A percentile compares a stretch with the other conserved stretches of the same genome.
These are phyloP conservation scores for Entelexis paramagnoliae DNA, from an alignment of 1,139 yeast genomes.

Conservation along the genomic window DNA sequence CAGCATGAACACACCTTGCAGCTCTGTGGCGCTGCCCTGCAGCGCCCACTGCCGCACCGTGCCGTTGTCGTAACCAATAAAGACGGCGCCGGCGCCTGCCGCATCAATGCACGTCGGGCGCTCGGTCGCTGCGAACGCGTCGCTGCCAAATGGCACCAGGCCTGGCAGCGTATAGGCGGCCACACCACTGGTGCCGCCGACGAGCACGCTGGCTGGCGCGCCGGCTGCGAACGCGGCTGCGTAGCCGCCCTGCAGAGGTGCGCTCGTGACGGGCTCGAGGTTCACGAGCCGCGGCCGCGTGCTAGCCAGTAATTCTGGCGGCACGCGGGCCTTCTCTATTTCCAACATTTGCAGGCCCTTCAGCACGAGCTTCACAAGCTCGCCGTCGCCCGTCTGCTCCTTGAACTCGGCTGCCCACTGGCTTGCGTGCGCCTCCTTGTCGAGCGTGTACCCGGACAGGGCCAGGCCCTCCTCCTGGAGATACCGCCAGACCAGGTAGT, in stretches of 20 bases:
- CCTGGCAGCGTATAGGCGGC: background rate
- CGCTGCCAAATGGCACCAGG: background rate
- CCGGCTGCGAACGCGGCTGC: slow-evolving; percentile 31
- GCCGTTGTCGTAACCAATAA: slow-evolving; percentile 16
- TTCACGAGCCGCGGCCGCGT: background rate
- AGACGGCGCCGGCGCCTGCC: background rate
- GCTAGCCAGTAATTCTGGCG: background rate
- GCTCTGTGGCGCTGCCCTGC: background rate
- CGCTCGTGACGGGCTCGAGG: background rate
- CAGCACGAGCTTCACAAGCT: slow-evolving; percentile 70
- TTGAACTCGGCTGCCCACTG: slow-evolving; percentile 40
- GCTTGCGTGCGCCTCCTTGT: slow-evolving; percentile 59
- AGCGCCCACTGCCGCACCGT: slow-evolving; percentile 11
- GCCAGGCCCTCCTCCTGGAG: slow-evolving; percentile 80
- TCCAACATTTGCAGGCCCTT: slow-evolving; percentile 68
- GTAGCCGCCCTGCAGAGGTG: background rate
- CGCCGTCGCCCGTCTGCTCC: slow-evolving; percentile 53
- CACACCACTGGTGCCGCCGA: slow-evolving; percentile 26
- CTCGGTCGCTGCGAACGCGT: background rate
- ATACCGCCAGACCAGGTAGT: slow-evolving; percentile 88
- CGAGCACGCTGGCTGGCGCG: slow-evolving; percentile 9
- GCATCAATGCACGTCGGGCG: slow-evolving; percentile 9
- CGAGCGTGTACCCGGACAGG: slow-evolving; percentile 70
- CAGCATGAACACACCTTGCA: slow-evolving; percentile 11
- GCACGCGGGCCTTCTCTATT: slow-evolving; percentile 30